Percentiles rank a stretch among this genome's conserved stretches.
These are phyloP conservation scores for Colletotrichum tabaci DNA, from an alignment of 2,329 filamentous ascomycete genomes.

Conservation along the genomic window DNA sequence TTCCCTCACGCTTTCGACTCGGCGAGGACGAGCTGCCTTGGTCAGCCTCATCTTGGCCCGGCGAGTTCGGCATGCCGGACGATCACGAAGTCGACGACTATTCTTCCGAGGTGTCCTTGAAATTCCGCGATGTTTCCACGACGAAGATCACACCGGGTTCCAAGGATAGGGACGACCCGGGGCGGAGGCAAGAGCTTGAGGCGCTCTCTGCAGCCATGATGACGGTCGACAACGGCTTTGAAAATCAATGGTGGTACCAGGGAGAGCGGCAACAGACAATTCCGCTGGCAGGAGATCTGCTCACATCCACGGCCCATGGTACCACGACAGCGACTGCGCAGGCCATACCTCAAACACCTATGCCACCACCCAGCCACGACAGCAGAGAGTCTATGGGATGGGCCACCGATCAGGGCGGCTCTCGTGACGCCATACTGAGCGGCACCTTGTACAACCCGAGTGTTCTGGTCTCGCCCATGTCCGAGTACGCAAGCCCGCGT, in stretches of 20 bases:
- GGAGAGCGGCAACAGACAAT: conserved; percentile 52
- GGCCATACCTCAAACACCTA: conserved; percentile 13
- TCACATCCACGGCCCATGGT: conserved; percentile 41
- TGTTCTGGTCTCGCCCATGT: conserved; percentile 56
- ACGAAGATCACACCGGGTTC: neutral
- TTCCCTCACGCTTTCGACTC: conserved; percentile 57
- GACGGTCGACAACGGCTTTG: conserved; percentile 71
- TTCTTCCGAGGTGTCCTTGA: conserved; percentile 38
- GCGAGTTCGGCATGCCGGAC: conserved; percentile 36
- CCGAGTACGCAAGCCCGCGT: conserved; percentile 47
- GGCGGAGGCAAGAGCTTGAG: conserved; percentile 56
- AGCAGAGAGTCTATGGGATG: conserved; percentile 48
- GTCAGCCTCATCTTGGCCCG: conserved; percentile 56
- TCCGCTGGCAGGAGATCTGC: conserved; percentile 46
- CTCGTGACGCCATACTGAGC: conserved; percentile 37
- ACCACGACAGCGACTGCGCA: conserved; percentile 14
- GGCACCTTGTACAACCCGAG: conserved; percentile 29
- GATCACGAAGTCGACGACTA: conserved; percentile 28
- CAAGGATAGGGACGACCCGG: conserved; percentile 32
- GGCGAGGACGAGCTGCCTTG: conserved; percentile 66
- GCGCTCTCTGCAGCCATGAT: conserved; percentile 67
- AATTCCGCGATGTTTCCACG: conserved; percentile 36
- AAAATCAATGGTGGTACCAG: conserved; percentile 72
- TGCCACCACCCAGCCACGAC: conserved; percentile 5
- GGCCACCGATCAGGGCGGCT: conserved; percentile 43